Percentiles rank a stretch among this genome's conserved stretches.
These are phyloP conservation scores for Rosa multiflora DNA, from an alignment of 306 rosid species.

Conservation along the genomic window DNA sequence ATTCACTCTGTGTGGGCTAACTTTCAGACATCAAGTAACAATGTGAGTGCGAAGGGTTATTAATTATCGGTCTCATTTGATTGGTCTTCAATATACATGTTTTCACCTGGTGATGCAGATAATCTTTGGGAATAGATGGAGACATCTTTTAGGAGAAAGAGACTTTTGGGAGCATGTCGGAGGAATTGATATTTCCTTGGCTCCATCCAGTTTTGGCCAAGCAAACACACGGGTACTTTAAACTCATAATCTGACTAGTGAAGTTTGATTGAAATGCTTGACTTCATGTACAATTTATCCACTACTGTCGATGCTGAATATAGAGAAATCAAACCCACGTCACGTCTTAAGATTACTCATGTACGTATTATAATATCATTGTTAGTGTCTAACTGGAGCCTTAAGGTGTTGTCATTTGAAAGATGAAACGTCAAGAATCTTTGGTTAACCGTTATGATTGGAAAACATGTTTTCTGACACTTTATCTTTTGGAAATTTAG, in stretches of 20 bases:
- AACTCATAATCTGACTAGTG: conserved; percentile 1
- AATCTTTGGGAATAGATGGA: conserved; percentile 97
- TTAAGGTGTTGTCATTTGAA: background rate
- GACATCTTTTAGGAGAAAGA: conserved; percentile 85
- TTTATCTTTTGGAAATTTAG: background rate
- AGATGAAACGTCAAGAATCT: background rate
- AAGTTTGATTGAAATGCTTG: background rate
- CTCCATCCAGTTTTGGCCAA: conserved; percentile 98
- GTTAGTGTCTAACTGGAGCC: background rate
- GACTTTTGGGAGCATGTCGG: conserved; percentile 98
- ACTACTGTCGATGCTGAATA: background rate
- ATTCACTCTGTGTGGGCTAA: conserved; percentile 96
- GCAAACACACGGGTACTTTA: conserved; percentile 84
- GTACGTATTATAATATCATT: background rate
- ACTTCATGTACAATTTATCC: background rate
- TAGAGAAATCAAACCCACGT: background rate
- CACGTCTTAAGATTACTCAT: background rate
- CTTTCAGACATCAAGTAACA: conserved; percentile 91
- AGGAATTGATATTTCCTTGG: conserved; percentile 82
- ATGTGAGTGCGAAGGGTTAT: conserved; percentile 49
- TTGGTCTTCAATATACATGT: conserved; percentile 17
- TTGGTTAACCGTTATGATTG: background rate
- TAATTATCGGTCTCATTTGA: background rate
- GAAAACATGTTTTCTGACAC: conserved; percentile 3
- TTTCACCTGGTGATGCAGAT: conserved; percentile 54